Conservation (phyloP, 495 filamentous ascomycete species). For the Xylaria longipes region DNA sequence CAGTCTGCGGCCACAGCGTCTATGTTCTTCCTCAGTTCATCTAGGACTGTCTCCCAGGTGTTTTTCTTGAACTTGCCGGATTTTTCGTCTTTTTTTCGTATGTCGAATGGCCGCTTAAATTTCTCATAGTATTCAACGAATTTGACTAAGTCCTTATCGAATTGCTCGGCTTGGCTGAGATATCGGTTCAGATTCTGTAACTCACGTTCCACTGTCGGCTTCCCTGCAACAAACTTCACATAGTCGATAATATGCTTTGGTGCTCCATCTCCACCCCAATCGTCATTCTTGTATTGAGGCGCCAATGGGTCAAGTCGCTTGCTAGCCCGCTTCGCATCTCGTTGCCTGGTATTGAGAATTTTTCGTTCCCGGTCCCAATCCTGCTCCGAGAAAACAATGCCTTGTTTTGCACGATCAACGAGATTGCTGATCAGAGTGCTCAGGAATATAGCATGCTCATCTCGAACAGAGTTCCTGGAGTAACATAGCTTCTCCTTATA, state of each 20-base stretch:
- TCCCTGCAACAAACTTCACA: conserved; percentile 69
- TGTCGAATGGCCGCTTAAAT: conserved; percentile 22
- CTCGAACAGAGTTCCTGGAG: conserved; percentile 59
- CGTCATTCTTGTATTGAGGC: conserved; percentile 47
- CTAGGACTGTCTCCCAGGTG: conserved; percentile 38
- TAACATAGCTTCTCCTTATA: conserved; percentile 79
- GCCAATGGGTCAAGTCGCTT: conserved; percentile 43
- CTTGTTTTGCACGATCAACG: conserved; percentile 83
- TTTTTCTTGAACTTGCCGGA: conserved; percentile 29
- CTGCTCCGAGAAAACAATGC: conserved; percentile 66
- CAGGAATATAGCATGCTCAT: conserved; percentile 61
- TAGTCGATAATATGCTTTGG: conserved; percentile 72
- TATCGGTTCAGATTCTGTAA: conserved; percentile 47
- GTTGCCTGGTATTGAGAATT: conserved; percentile 41
- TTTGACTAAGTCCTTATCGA: conserved; percentile 36
- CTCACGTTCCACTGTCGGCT: conserved; percentile 57
- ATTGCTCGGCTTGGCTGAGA: conserved; percentile 31
- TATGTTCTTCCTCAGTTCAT: conserved; percentile 45
- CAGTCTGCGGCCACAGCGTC: conserved; percentile 40
- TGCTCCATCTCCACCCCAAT: conserved; percentile 45
- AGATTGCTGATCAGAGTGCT: conserved; percentile 76
- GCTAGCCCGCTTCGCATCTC: conserved; percentile 23
- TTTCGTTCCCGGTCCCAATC: conserved; percentile 61
- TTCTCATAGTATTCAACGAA: conserved; percentile 36
- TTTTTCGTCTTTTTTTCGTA: conserved; percentile 28